Conservation (phyloP, 495 filamentous ascomycete genomes). For the Peziza echinospora region DNA sequence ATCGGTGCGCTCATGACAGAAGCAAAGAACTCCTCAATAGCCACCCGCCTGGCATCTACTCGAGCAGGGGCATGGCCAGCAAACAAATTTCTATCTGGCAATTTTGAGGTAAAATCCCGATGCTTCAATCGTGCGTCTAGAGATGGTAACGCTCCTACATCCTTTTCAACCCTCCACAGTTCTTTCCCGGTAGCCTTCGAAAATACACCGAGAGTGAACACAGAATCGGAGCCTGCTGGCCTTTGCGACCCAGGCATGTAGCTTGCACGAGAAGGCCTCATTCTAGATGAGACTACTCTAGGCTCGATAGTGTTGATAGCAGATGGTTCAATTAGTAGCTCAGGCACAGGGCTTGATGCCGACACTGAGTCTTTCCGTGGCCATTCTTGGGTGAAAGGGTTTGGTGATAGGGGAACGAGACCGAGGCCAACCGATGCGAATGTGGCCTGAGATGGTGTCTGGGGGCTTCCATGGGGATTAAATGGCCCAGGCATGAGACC, state of each 20-base stretch:
- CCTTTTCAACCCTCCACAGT: slow-evolving; percentile 86
- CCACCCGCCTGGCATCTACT: slow-evolving; percentile 64
- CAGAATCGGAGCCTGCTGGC: slow-evolving; percentile 57
- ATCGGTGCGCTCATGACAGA: slow-evolving; percentile 59
- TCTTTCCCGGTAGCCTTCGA: slow-evolving; percentile 56
- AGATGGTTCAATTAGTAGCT: slow-evolving; percentile 7
- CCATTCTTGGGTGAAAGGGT: background rate
- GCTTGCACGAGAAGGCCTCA: slow-evolving; percentile 74
- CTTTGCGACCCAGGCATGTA: slow-evolving; percentile 43
- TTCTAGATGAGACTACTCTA: slow-evolving; percentile 74
- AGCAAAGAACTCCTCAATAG: slow-evolving; percentile 69
- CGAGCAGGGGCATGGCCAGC: slow-evolving; percentile 85
- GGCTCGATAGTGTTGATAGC: slow-evolving; percentile 72
- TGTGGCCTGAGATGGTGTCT: background rate
- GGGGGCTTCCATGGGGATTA: slow-evolving; percentile 46
- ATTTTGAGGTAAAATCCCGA: slow-evolving; percentile 35
- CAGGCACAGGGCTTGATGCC: slow-evolving; percentile 38
- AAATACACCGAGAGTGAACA: slow-evolving; percentile 75
- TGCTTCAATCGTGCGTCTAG: slow-evolving; percentile 63
- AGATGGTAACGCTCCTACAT: slow-evolving; percentile 54
- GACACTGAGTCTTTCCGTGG: background rate
- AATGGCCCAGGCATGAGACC: slow-evolving; percentile 24
- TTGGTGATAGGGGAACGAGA: slow-evolving; percentile 21
- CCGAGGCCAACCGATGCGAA: slow-evolving; percentile 17
- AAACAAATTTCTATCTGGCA: slow-evolving; percentile 72